phyloP scores from a whole-genome alignment of 2,329 filamentous ascomycete genomes.

The Pseudogymnoascus sp. region DNA sequence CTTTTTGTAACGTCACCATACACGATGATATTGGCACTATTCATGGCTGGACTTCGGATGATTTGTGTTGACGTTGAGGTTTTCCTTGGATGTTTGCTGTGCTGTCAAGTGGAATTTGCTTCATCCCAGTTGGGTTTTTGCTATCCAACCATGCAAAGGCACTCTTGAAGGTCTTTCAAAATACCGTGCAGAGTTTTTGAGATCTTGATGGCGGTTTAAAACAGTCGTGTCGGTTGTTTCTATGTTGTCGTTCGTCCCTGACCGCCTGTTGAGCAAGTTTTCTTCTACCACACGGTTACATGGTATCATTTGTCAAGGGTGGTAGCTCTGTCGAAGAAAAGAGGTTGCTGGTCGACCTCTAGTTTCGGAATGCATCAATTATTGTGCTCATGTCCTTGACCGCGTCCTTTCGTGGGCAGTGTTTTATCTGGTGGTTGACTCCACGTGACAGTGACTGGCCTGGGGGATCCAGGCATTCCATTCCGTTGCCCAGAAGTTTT shows the following conservation, averaged over 20 bases:
- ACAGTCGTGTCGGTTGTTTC: background rate
- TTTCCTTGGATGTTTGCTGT: background rate
- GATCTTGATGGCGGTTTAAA: background rate
- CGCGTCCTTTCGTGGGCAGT: background rate
- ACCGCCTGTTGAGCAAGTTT: conserved; percentile 1
- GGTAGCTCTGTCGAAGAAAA: background rate
- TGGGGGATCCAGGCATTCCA: background rate
- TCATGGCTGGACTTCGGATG: background rate
- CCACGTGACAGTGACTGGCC: background rate
- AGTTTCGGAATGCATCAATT: background rate
- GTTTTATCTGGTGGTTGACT: background rate
- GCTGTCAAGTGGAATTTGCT: background rate
- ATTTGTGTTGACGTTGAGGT: background rate
- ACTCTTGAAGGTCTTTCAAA: background rate
- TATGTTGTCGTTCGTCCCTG: background rate
- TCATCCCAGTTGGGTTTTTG: background rate
- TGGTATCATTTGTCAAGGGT: background rate
- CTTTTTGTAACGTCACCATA: background rate
- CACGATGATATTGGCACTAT: background rate
- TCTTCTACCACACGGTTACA: background rate
- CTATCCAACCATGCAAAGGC: background rate
- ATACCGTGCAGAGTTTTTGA: background rate
- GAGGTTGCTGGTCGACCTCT: background rate
- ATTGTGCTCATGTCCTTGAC: background rate
- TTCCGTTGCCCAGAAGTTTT: background rate